Percentiles rank a stretch among this genome's conserved stretches.
Conservation (phyloP, 768 basidiomycete species). For the Neoboletus brunneissimus region DNA sequence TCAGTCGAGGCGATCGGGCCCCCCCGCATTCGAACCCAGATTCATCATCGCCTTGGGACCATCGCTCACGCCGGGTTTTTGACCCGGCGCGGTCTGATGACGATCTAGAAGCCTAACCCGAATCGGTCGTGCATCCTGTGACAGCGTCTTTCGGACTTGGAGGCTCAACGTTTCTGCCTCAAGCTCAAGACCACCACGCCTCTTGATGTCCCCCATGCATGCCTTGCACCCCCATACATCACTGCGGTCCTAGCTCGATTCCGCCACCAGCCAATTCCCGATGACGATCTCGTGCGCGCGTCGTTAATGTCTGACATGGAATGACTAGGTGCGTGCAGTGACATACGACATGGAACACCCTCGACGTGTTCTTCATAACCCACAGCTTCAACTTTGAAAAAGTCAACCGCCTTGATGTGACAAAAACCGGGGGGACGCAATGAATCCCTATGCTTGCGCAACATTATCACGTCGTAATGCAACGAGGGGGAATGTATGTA, state of each 20-base stretch:
- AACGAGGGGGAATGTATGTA: slow-evolving; percentile 27
- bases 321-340: slow-evolving; percentile 8
- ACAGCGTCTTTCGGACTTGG: slow-evolving; percentile 23
- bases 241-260: slow-evolving; percentile 20
- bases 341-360: slow-evolving; percentile 8
- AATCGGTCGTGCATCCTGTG: slow-evolving; percentile 6
- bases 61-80: not conserved
- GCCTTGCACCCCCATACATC: slow-evolving; percentile 17
- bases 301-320: slow-evolving; percentile 12
- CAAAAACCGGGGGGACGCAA: slow-evolving; percentile 9
- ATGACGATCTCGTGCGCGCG: slow-evolving; percentile 17
- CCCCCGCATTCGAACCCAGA: not conserved
- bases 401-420: slow-evolving; percentile 9
- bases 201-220: slow-evolving; percentile 11
- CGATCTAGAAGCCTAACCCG: slow-evolving; percentile 3
- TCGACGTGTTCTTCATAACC: slow-evolving; percentile 26
- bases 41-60: not conserved
- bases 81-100: slow-evolving; percentile 6
- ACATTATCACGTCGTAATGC: slow-evolving; percentile 14
- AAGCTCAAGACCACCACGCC: slow-evolving; percentile 13
- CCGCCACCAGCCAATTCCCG: slow-evolving; percentile 27
- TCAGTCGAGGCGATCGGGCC: not conserved
- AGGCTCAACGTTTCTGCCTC: slow-evolving; percentile 25
- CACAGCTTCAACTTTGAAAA: not conserved
- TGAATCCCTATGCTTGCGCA: slow-evolving; percentile 5